A percentile compares a stretch with the other conserved stretches of the same genome.
phyloP scores from a whole-genome alignment of 306 rosid genomes.

The Abrus pulchellus region DNA sequence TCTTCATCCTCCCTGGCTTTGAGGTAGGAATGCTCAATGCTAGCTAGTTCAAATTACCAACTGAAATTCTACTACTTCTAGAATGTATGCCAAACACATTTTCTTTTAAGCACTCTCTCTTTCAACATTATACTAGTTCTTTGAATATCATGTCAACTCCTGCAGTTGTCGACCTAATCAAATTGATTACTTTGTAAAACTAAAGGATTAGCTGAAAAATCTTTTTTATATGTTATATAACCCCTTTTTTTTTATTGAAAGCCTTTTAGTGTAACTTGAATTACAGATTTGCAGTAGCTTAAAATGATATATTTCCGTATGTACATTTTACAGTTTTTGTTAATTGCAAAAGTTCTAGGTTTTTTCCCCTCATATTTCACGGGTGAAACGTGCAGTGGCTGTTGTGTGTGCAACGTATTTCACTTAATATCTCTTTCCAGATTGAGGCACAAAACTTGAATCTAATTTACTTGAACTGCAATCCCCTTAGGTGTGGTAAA shows the following conservation, averaged over 20 bases:
- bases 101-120: constrained; percentile 6
- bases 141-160: constrained; percentile 1
- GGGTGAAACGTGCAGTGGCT: constrained; percentile 15
- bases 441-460: constrained; percentile 1
- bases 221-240: background rate
- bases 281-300: background rate
- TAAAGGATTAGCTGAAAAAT: constrained; percentile 32
- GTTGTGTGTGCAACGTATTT: constrained; percentile 2
- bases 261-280: constrained; percentile 10
- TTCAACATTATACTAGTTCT: background rate
- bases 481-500: constrained; percentile 15
- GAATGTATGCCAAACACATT: background rate
- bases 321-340: constrained; percentile 1
- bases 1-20: background rate
- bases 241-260: background rate
- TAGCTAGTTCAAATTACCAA: background rate
- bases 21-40: background rate
- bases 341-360: background rate
- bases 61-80: constrained; percentile 17
- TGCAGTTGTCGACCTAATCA: background rate
- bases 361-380: background rate
- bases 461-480: background rate
- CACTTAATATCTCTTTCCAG: constrained; percentile 21
- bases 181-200: constrained; percentile 1
- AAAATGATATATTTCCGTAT: background rate